Evolutionary conservation across 768 basidiomycete genomes (phyloP), one percentile per base, ranked within the genome.

Genomic region (Auricularia heimuer): DNA sequence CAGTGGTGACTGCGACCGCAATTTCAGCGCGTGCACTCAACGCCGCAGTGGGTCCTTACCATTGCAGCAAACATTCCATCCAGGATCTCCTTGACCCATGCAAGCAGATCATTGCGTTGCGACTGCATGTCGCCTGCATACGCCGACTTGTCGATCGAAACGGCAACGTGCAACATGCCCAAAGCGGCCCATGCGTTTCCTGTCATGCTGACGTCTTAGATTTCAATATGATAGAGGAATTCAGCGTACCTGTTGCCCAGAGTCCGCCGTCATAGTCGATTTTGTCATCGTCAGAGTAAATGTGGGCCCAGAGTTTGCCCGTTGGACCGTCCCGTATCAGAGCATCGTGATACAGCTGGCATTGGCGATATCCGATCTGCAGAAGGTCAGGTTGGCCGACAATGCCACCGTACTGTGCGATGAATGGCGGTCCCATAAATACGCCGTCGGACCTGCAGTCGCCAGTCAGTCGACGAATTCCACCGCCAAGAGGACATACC

Each of bases 401-500:
- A 24, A 74, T 65, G 3, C 72, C 77, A 4, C 75, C 80, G 68
- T 76, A 79, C 67, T 74, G 76, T 24, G 79, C 79, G 39, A 81
- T 71, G 70, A 77, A 81, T 10, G 79, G 79, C 29, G 78, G 78
- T 1, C 76, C 79, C 78, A 79, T 79, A 68, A 75, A 79, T 0
- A 79, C 74, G 18, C 70, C 74, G 65, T 77, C 76, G 36, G 77
- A 72, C 76, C 75, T 75, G 39, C 14, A 6, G 35, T 14, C 56
- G 63, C 64, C 29, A 29, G n/a, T 54, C 10, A 39, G 21, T 45
- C 14, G 2, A 58, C 37, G 44, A 65, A 69, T 61, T 70, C 72
- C 39, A 71, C 65, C 72, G 70, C 8, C 35, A 60, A 14, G 44
- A 34, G 34, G 3, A 44, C 54, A 21, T 36, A 71, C 73, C 73